Conservation (phyloP, 1,284 basidiomycete species). For the Salmacisia buchloeana region DNA sequence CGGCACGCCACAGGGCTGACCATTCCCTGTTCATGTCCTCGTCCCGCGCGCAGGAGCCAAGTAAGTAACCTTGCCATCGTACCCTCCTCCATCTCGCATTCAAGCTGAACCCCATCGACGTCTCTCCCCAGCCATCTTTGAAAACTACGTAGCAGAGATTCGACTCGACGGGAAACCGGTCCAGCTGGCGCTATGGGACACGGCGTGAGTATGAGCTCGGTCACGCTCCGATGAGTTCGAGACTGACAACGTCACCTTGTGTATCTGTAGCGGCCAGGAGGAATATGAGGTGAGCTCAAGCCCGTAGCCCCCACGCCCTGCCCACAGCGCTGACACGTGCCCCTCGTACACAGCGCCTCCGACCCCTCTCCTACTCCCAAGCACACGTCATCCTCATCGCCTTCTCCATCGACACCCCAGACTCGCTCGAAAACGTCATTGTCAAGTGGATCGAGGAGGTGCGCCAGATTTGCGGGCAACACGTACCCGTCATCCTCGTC, state of each 20-base stretch:
- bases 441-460: constrained; percentile 79
- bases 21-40: neutral
- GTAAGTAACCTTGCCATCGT: neutral
- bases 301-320: neutral
- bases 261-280: constrained; percentile 68
- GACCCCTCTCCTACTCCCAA: constrained; percentile 93
- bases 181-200: constrained; percentile 93
- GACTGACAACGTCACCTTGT: neutral
- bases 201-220: constrained; percentile 63
- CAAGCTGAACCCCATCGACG: constrained; percentile 58
- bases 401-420: constrained; percentile 90
- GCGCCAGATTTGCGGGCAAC: constrained; percentile 52
- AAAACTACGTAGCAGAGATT: constrained; percentile 98
- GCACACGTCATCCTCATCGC: constrained; percentile 98
- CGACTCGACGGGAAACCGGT: constrained; percentile 93
- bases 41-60: neutral
- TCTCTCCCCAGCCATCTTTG: constrained; percentile 62
- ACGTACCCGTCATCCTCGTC: constrained; percentile 80
- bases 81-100: constrained; percentile 8
- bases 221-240: neutral
- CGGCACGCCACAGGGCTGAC: too few species aligned
- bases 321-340: constrained; percentile 15
- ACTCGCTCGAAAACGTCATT: constrained; percentile 90
- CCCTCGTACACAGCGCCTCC: constrained; percentile 62
- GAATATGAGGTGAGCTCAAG: constrained; percentile 70